Percentiles rank a stretch among this genome's conserved stretches.
These are phyloP conservation scores for Penicillium bovifimosum DNA, from an alignment of 495 filamentous ascomycete genomes.

Conservation along the genomic window DNA sequence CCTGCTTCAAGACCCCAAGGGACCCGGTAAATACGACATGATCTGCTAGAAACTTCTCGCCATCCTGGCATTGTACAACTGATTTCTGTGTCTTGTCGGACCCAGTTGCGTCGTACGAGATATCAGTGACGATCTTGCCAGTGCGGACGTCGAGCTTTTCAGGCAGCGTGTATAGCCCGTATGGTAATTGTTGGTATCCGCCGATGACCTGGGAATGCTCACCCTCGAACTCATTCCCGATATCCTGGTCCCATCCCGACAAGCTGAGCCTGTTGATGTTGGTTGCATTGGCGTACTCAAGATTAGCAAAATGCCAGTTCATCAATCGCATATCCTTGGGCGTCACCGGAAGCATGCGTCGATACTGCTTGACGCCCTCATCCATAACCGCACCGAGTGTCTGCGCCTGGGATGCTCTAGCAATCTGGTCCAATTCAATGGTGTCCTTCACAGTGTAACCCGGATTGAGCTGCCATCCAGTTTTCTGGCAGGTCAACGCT, in stretches of 20 bases:
- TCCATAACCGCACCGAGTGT: slow-evolving; percentile 87
- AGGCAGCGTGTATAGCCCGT: slow-evolving; percentile 71
- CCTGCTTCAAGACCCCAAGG: slow-evolving; percentile 81
- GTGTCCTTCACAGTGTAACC: slow-evolving; percentile 58
- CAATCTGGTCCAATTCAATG: slow-evolving; percentile 66
- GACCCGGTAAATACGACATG: slow-evolving; percentile 83
- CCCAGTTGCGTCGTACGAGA: slow-evolving; percentile 56
- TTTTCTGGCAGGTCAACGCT: slow-evolving; percentile 60
- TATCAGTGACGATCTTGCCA: slow-evolving; percentile 59
- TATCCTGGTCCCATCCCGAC: slow-evolving; percentile 91
- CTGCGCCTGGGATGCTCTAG: slow-evolving; percentile 53
- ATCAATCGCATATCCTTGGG: slow-evolving; percentile 82
- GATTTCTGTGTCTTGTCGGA: slow-evolving; percentile 36
- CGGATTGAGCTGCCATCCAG: slow-evolving; percentile 75
- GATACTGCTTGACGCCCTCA: slow-evolving; percentile 81
- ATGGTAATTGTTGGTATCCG: slow-evolving; percentile 85
- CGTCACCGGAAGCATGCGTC: slow-evolving; percentile 71
- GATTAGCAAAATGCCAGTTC: slow-evolving; percentile 98
- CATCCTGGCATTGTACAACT: slow-evolving; percentile 72
- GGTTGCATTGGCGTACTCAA: slow-evolving; percentile 93
- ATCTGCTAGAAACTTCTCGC: slow-evolving; percentile 72
- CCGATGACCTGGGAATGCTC: slow-evolving; percentile 88
- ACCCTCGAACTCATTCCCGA: slow-evolving; percentile 95
- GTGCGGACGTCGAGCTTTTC: slow-evolving; percentile 74
- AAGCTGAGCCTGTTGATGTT: slow-evolving; percentile 84